phyloP scores from a whole-genome alignment of 345 rosid genomes.

The Cardamine occulta region DNA sequence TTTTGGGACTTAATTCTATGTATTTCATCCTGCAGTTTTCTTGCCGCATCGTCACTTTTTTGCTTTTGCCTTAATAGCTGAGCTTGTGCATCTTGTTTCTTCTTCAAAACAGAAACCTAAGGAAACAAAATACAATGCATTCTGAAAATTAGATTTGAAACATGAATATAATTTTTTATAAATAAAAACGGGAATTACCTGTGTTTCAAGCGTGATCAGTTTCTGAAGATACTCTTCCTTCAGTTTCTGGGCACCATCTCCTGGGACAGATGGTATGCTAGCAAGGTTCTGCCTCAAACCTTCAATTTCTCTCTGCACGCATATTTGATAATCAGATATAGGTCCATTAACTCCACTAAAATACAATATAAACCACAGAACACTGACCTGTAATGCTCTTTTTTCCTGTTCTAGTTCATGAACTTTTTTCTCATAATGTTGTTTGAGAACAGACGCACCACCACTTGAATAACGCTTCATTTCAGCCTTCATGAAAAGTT shows the following conservation, averaged over 20 bases:
- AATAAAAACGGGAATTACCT: conserved; percentile 53
- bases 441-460: conserved; percentile 87
- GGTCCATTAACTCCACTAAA: conserved; percentile 9
- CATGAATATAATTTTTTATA: neutral
- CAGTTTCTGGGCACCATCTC: conserved; percentile 79
- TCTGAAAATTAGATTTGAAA: conserved; percentile 5
- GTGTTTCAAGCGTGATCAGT: conserved; percentile 83
- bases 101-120: conserved; percentile 86
- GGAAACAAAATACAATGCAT: conserved; percentile 18
- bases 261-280: conserved; percentile 73
- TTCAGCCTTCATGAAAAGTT: conserved; percentile 71
- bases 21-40: conserved; percentile 83
- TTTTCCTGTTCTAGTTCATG: conserved; percentile 88
- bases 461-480: conserved; percentile 72
- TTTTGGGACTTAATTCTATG: conserved; percentile 86
- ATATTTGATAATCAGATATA: conserved; percentile 14
- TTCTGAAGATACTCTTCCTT: conserved; percentile 90
- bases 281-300: conserved; percentile 72
- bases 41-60: conserved; percentile 91
- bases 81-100: conserved; percentile 97
- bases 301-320: conserved; percentile 85
- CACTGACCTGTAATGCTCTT: conserved; percentile 71
- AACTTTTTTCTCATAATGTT: conserved; percentile 93
- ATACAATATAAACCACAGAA: conserved; percentile 3
- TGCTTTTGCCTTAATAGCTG: conserved; percentile 94